Percentiles rank a stretch among this genome's conserved stretches.
phyloP scores from a whole-genome alignment of 306 rosid species.

The Acacia crassicarpa region DNA sequence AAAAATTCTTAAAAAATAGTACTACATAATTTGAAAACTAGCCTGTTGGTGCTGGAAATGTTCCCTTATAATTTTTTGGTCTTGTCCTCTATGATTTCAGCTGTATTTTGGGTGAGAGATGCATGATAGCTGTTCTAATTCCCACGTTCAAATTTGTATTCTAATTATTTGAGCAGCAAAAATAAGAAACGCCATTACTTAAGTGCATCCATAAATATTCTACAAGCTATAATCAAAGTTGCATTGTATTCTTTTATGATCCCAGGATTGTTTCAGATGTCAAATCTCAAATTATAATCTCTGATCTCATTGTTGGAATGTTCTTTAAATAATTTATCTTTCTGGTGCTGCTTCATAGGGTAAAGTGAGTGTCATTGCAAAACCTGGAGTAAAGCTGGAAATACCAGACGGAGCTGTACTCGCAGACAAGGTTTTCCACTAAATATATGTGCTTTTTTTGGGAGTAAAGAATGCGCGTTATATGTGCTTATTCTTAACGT shows the following conservation, averaged over 20 bases:
- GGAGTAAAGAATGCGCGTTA: background rate
- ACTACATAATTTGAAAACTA: background rate
- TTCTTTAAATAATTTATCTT: background rate
- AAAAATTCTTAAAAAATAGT: background rate
- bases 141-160: background rate
- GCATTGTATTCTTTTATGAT: background rate
- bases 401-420: constrained; percentile 68
- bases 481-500: background rate
- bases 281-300: background rate
- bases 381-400: constrained; percentile 65
- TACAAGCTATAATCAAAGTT: background rate
- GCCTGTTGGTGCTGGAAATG: background rate
- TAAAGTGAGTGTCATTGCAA: constrained; percentile 61
- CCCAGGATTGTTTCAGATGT: constrained; percentile 9
- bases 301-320: background rate
- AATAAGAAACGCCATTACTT: background rate
- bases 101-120: background rate
- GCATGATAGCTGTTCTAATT: constrained; percentile 1
- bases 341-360: constrained; percentile 52
- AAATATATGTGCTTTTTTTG: background rate
- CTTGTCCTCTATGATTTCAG: background rate
- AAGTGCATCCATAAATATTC: background rate
- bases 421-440: constrained; percentile 60
- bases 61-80: background rate
- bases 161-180: background rate